Evolutionary conservation across 2,329 filamentous ascomycete species (phyloP).

Genomic region (Fusarium caatingaense): DNA sequence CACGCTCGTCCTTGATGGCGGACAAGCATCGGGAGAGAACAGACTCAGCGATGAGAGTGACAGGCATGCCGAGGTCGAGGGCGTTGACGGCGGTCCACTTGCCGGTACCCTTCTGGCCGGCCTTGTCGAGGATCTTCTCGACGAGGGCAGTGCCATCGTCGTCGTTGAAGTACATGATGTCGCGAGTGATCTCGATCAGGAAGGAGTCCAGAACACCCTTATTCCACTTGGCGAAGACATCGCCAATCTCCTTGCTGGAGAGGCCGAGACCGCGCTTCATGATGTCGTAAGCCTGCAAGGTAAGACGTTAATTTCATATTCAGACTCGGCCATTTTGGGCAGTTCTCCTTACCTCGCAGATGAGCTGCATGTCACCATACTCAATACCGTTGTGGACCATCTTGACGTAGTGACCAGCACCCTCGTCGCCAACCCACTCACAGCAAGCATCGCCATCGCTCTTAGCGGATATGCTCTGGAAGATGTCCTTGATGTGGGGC

Average conservation of each 20-base stretch:
- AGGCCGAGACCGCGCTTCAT: conserved; percentile 97
- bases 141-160: conserved; percentile 90
- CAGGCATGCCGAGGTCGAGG: conserved; percentile 97
- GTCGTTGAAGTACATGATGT: conserved; percentile 98
- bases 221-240: conserved; percentile 97
- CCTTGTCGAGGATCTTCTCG: conserved; percentile 99
- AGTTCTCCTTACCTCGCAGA: conserved; percentile 82
- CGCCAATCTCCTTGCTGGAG: conserved; percentile 92
- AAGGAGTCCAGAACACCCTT: conserved; percentile 98
- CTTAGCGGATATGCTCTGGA: conserved; percentile 98
- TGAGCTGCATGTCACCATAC: conserved; percentile 99
- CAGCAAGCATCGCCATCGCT: conserved; percentile 97
- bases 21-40: conserved; percentile 96
- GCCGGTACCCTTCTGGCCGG: conserved; percentile 98
- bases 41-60: conserved; percentile 96
- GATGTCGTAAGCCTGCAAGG: conserved; percentile 91
- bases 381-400: conserved; percentile 99
- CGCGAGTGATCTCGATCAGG: conserved; percentile 98
- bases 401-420: conserved; percentile 99
- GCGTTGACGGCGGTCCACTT: conserved; percentile 99
- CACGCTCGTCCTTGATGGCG: conserved; percentile 93
- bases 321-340: background rate
- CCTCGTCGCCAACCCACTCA: conserved; percentile 99
- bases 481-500: conserved; percentile 98
- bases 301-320: conserved; percentile 34